phyloP scores from a whole-genome alignment of 805 yeast species.

The Nakazawaea wickerhamii region DNA sequence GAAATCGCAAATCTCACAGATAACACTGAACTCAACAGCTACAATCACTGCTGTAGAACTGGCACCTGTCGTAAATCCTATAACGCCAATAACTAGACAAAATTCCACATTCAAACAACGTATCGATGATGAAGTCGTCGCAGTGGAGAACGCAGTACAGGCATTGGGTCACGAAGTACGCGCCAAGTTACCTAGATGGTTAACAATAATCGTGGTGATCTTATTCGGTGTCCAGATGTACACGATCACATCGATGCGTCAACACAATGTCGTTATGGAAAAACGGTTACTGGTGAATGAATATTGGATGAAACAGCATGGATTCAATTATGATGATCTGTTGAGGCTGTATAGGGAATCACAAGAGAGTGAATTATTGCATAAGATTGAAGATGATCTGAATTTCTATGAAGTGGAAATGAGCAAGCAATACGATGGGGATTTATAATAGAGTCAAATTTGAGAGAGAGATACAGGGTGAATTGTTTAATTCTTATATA shows the following conservation, averaged over 20 bases:
- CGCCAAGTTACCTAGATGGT: slow-evolving; percentile 18
- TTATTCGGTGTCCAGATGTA: slow-evolving; percentile 22
- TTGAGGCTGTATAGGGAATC: neutral
- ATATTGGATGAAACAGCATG: neutral
- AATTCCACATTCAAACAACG: slow-evolving; percentile 2
- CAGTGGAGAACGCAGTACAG: slow-evolving; percentile 5
- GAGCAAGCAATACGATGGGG: neutral
- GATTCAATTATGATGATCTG: neutral
- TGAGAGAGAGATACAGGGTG: neutral
- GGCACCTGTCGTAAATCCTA: neutral
- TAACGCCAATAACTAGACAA: neutral
- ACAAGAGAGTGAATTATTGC: neutral
- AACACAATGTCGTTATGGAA: slow-evolving; percentile 22
- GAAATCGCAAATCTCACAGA: slow-evolving; percentile 4
- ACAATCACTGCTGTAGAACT: neutral
- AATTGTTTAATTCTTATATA: neutral
- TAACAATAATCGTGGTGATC: slow-evolving; percentile 21
- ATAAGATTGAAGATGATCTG: neutral
- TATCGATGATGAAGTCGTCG: slow-evolving; percentile 1
- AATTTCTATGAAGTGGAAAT: neutral
- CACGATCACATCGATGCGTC: slow-evolving; percentile 17
- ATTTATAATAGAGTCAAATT: neutral
- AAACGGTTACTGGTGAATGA: neutral
- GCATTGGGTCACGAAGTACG: slow-evolving; percentile 16
- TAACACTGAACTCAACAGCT: neutral